phyloP scores from a whole-genome alignment of 2,329 filamentous ascomycete genomes.

The Diplodia mutila region DNA sequence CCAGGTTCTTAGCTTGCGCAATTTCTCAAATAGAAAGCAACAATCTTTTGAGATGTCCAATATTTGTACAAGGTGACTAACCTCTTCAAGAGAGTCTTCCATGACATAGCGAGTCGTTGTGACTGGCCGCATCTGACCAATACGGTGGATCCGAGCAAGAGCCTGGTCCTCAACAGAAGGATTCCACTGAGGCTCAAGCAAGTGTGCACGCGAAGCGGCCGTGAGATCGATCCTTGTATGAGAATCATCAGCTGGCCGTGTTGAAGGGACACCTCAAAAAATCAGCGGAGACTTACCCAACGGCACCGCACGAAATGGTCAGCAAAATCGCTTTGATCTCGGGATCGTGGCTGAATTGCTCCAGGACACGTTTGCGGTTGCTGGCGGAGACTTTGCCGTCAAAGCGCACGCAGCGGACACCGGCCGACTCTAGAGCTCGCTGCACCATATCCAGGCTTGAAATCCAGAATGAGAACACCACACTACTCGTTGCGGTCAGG shows the following conservation, averaged over 20 bases:
- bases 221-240: too few relatives aligned
- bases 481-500: too few relatives aligned
- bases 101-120: not conserved
- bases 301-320: constrained; percentile 57
- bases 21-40: too few relatives aligned
- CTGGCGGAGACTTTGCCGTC: not conserved
- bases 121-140: constrained; percentile 32
- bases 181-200: constrained; percentile 58
- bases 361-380: not conserved
- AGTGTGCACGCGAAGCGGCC: constrained; percentile 51
- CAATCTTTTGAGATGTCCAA: too few relatives aligned
- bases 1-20: too few relatives aligned
- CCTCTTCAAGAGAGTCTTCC: not conserved
- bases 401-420: not conserved
- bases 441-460: constrained; percentile 54
- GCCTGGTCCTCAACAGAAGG: constrained; percentile 52
- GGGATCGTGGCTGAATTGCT: constrained; percentile 41
- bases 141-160: constrained; percentile 44
- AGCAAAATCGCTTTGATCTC: constrained; percentile 51
- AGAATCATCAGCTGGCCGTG: too few relatives aligned
- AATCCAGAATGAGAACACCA: constrained; percentile 60
- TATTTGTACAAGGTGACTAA: too few relatives aligned
- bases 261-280: too few relatives aligned
- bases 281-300: too few relatives aligned
- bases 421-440: constrained; percentile 42